These are phyloP conservation scores for Calophaca sinica DNA, from an alignment of 306 rosid genomes.

Conservation along the genomic window DNA sequence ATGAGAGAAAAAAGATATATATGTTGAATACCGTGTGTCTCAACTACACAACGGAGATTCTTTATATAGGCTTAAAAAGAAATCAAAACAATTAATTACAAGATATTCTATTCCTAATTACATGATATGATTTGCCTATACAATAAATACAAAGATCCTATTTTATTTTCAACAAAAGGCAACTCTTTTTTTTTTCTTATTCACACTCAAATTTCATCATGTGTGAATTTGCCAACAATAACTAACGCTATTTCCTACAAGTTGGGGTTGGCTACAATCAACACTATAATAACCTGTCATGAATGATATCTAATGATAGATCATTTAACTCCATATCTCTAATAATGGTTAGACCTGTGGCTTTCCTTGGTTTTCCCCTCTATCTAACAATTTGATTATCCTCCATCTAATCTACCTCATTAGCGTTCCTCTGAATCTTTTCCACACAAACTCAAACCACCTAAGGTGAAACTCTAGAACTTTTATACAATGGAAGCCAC, in stretches of 20 bases:
- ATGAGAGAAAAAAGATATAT: too few species aligned
- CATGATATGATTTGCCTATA: too few species aligned
- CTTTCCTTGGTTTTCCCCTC: not conserved
- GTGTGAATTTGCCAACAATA: not conserved
- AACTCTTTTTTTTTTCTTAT: not conserved
- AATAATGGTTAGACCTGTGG: not conserved
- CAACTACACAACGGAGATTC: too few species aligned
- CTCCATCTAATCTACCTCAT: conserved; percentile 12
- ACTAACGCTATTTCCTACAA: not conserved
- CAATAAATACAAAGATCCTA: too few species aligned
- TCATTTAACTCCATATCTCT: not conserved
- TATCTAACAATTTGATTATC: not conserved
- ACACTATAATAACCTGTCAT: not conserved
- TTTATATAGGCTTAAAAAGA: too few species aligned
- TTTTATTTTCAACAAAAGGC: too few species aligned
- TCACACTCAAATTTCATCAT: conserved; percentile 26
- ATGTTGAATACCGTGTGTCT: too few species aligned
- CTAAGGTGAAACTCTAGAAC: not conserved
- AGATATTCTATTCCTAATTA: too few species aligned
- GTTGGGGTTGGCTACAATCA: not conserved
- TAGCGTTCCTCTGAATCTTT: not conserved
- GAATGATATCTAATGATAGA: not conserved
- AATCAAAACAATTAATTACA: too few species aligned
- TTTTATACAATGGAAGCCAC: conserved; percentile 6
- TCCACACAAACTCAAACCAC: conserved; percentile 8